Conservation (phyloP, 805 yeast genomes). For the Ogataea nitratoaversa region DNA sequence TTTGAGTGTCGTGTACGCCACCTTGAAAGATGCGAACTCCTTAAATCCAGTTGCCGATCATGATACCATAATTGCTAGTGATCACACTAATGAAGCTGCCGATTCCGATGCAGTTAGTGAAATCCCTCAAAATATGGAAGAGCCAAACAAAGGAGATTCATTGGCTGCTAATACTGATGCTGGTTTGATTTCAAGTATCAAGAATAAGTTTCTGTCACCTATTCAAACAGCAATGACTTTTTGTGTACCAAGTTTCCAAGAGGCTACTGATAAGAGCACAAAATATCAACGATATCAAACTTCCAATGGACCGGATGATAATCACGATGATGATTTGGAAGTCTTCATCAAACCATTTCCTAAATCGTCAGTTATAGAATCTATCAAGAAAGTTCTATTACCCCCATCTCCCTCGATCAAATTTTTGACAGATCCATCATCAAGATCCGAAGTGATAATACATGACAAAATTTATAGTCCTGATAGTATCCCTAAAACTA, state of each 20-base stretch:
- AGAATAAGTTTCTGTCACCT: conserved; percentile 31
- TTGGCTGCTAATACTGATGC: conserved; percentile 2
- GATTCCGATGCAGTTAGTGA: conserved; percentile 17
- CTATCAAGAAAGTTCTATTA: conserved; percentile 70
- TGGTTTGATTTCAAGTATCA: conserved; percentile 15
- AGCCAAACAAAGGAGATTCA: no score
- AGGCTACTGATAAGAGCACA: conserved; percentile 7
- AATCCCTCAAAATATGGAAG: conserved; percentile 28
- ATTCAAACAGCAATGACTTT: conserved; percentile 41
- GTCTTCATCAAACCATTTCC: conserved; percentile 39
- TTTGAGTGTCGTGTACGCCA: conserved; percentile 43
- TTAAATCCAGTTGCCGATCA: conserved; percentile 5
- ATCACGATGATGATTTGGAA: conserved; percentile 11
- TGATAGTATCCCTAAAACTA: conserved; percentile 31
- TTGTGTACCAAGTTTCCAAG: conserved; percentile 35
- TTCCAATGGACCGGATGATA: conserved; percentile 5
- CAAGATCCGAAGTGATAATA: conserved; percentile 59
- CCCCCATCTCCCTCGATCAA: conserved; percentile 76
- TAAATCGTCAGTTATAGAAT: conserved; percentile 69
- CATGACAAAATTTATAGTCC: conserved; percentile 85
- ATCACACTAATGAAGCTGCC: not conserved
- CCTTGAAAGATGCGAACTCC: conserved; percentile 15
- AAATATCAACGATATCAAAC: conserved; percentile 32
- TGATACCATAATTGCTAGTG: conserved; percentile 1
- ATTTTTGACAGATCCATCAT: conserved; percentile 63